Percentiles rank a stretch among this genome's conserved stretches.
These are phyloP conservation scores for Coemansia sp. DNA, from an alignment of 192 early-diverging fungal species.

Conservation along the genomic window DNA sequence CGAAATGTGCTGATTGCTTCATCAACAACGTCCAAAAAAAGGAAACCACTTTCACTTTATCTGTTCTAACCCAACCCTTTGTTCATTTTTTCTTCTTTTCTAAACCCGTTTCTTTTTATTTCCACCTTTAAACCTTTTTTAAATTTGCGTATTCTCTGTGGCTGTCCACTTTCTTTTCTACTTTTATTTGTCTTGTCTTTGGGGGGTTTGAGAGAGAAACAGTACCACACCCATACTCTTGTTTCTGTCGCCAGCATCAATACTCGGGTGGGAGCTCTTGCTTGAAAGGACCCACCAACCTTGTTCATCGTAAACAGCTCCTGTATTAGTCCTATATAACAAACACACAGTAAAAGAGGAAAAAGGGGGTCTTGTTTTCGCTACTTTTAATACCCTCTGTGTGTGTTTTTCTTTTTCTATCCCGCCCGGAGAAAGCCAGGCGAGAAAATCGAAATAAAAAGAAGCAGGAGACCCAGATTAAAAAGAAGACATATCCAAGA, in stretches of 20 bases:
- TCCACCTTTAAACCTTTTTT: background rate
- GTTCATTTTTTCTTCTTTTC: background rate
- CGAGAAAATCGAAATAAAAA: too few relatives aligned
- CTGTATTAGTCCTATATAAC: too few relatives aligned
- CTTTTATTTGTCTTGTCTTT: background rate
- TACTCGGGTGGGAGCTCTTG: too few relatives aligned
- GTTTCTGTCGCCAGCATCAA: background rate
- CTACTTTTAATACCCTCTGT: too few relatives aligned
- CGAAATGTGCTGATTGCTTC: background rate
- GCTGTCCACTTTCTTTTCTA: background rate
- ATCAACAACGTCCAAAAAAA: background rate
- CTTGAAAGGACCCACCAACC: too few relatives aligned
- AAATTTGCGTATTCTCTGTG: conserved; percentile 4
- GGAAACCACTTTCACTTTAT: background rate
- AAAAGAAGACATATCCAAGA: too few relatives aligned
- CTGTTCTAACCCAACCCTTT: background rate
- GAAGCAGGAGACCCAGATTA: too few relatives aligned
- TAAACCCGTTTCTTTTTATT: conserved; percentile 9
- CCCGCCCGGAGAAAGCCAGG: too few relatives aligned
- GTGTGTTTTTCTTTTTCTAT: too few relatives aligned
- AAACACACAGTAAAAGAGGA: too few relatives aligned
- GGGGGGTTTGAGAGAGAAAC: background rate
- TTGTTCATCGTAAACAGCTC: too few relatives aligned
- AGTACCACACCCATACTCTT: background rate
- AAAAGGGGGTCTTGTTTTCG: too few relatives aligned